Evolutionary conservation across 1,284 basidiomycete species (phyloP).

Genomic region (Trametes pubescens): DNA sequence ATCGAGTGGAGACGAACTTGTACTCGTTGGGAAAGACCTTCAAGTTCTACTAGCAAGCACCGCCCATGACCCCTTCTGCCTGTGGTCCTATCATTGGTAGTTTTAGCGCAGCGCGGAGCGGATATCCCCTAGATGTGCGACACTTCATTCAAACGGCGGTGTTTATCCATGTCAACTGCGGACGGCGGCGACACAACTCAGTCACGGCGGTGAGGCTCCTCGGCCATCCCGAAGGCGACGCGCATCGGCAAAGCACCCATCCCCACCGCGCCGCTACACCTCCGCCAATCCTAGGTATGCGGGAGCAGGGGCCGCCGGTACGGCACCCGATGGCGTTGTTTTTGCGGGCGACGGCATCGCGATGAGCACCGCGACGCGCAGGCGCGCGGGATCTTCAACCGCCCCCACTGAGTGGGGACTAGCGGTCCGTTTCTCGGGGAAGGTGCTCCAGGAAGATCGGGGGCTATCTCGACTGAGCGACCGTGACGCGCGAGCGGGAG

Average conservation of each 20-base stretch:
- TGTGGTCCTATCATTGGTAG: too few relatives aligned
- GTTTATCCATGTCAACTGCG: too few relatives aligned
- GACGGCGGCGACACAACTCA: too few relatives aligned
- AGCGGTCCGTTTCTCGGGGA: constrained; percentile 4
- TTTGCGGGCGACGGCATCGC: constrained; percentile 15
- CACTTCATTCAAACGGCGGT: too few relatives aligned
- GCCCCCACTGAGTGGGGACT: neutral
- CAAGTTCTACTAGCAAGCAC: too few relatives aligned
- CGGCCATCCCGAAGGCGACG: too few relatives aligned
- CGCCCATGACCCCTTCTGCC: too few relatives aligned
- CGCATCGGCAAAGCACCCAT: neutral
- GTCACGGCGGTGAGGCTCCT: too few relatives aligned
- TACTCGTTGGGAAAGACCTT: too few relatives aligned
- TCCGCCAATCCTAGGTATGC: constrained; percentile 18
- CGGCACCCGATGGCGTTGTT: neutral
- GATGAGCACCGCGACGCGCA: constrained; percentile 21
- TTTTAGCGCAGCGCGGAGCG: too few relatives aligned
- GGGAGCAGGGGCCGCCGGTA: constrained; percentile 2
- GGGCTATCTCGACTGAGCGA: constrained; percentile 7
- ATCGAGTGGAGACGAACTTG: too few relatives aligned
- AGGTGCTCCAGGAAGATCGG: constrained; percentile 9
- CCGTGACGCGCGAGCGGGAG: neutral
- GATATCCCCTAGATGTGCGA: too few relatives aligned
- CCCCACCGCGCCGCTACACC: neutral
- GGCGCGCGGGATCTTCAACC: neutral